phyloP scores from a whole-genome alignment of 805 yeast species.

The Ogataea ganodermae region DNA sequence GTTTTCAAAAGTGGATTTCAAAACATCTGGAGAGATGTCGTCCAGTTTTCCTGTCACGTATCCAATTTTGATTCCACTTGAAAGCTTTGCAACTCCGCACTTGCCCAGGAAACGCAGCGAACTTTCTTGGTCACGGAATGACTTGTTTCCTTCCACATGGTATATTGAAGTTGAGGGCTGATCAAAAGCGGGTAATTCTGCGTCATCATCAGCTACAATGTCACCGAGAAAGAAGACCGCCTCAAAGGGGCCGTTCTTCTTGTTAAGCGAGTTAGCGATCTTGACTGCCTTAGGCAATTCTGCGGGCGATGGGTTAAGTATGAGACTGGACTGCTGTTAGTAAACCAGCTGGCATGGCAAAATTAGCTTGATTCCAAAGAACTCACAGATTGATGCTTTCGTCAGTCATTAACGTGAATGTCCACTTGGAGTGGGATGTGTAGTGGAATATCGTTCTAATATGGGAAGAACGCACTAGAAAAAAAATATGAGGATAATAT shows the following conservation, averaged over 20 bases:
- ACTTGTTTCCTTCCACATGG: constrained; percentile 27
- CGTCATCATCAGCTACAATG: constrained; percentile 23
- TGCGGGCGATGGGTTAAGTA: constrained; percentile 47
- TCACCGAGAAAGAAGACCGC: constrained; percentile 56
- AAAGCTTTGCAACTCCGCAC: constrained; percentile 41
- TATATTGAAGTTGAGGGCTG: constrained; percentile 28
- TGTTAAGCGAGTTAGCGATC: constrained; percentile 50
- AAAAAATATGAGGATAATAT: background rate
- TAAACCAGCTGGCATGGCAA: background rate
- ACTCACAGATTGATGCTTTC: constrained; percentile 8
- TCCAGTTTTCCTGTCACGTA: constrained; percentile 42
- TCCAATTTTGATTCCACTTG: constrained; percentile 50
- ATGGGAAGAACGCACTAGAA: no score
- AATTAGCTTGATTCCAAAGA: background rate
- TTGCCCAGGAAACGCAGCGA: constrained; percentile 37
- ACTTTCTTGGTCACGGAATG: constrained; percentile 15
- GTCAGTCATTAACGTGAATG: no score
- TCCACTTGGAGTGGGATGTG: no score
- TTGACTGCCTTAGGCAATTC: constrained; percentile 45
- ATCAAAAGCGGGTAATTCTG: constrained; percentile 9
- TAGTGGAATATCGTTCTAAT: no score
- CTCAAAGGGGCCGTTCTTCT: constrained; percentile 68
- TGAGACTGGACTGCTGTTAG: constrained; percentile 29
- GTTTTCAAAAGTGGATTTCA: constrained; percentile 21
- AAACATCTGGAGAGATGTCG: constrained; percentile 21